Conservation (phyloP, 2,329 filamentous ascomycete species). For the Fusarium hostae region DNA sequence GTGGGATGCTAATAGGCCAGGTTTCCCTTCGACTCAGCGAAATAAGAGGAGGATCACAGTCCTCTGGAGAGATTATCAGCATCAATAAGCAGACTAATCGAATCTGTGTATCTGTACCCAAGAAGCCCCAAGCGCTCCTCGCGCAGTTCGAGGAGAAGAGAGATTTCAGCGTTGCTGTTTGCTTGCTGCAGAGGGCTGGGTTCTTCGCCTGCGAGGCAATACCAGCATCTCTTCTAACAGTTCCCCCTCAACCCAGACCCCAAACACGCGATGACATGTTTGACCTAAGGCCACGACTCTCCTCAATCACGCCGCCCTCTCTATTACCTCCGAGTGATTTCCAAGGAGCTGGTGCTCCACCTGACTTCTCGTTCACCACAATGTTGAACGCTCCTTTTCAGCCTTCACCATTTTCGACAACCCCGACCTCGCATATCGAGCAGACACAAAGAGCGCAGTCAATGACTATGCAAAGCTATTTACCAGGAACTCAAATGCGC, state of each 20-base stretch:
- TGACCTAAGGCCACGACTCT: constrained; percentile 38
- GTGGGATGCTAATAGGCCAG: constrained; percentile 29
- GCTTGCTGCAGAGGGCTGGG: constrained; percentile 47
- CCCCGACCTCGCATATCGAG: background rate
- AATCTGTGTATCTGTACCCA: constrained; percentile 43
- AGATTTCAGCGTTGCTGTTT: constrained; percentile 49
- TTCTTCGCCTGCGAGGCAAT: constrained; percentile 42
- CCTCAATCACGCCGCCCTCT: constrained; percentile 40
- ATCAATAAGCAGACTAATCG: constrained; percentile 31
- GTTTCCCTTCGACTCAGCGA: constrained; percentile 48
- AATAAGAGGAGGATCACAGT: constrained; percentile 24
- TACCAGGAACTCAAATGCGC: background rate
- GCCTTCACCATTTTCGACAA: background rate
- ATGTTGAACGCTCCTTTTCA: constrained; percentile 25
- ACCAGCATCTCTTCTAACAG: background rate
- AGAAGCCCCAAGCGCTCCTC: constrained; percentile 41
- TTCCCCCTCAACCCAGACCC: background rate
- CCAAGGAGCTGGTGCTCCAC: background rate
- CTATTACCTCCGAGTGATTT: background rate
- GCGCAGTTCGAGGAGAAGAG: constrained; percentile 46
- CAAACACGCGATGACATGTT: background rate
- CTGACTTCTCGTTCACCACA: constrained; percentile 18
- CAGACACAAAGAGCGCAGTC: constrained; percentile 26
- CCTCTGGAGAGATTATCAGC: constrained; percentile 33
- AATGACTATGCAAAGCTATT: background rate